Conservation (phyloP, 257 asterid genomes). For the Penstemon barbatus region DNA sequence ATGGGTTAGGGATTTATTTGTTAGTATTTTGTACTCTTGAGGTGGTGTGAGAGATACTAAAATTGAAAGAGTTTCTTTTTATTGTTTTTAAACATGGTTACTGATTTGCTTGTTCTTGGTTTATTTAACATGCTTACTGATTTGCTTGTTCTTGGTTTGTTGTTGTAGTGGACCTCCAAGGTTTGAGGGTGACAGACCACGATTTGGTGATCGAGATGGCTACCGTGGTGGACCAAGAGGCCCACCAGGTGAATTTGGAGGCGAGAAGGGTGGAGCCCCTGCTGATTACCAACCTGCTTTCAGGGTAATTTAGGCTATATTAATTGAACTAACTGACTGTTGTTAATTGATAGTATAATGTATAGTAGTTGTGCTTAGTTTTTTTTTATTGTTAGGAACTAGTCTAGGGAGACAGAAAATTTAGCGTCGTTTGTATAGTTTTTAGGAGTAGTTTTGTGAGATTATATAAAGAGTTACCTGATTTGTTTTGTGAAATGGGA, state of each 20-base stretch:
- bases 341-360: too few relatives aligned
- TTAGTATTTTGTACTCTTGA: too few relatives aligned
- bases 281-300: slow-evolving; percentile 89
- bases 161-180: slow-evolving; percentile 78
- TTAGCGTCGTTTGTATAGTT: too few relatives aligned
- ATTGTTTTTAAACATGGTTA: not conserved
- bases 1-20: too few relatives aligned
- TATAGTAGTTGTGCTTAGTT: too few relatives aligned
- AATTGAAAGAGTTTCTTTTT: not conserved
- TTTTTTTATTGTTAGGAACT: too few relatives aligned
- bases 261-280: slow-evolving; percentile 87
- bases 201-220: slow-evolving; percentile 87
- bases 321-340: too few relatives aligned
- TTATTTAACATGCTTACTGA: not conserved
- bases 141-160: not conserved
- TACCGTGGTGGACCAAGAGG: slow-evolving; percentile 87
- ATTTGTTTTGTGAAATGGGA: too few relatives aligned
- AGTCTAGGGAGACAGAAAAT: too few relatives aligned
- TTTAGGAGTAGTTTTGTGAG: not conserved
- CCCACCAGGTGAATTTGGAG: slow-evolving; percentile 81
- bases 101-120: not conserved
- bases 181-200: slow-evolving; percentile 79
- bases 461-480: not conserved
- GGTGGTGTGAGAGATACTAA: too few relatives aligned
- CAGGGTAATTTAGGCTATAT: slow-evolving; percentile 47